These are phyloP conservation scores for Lichtheimia ramosa DNA, from an alignment of 371 early-diverging fungal genomes.

Conservation along the genomic window DNA sequence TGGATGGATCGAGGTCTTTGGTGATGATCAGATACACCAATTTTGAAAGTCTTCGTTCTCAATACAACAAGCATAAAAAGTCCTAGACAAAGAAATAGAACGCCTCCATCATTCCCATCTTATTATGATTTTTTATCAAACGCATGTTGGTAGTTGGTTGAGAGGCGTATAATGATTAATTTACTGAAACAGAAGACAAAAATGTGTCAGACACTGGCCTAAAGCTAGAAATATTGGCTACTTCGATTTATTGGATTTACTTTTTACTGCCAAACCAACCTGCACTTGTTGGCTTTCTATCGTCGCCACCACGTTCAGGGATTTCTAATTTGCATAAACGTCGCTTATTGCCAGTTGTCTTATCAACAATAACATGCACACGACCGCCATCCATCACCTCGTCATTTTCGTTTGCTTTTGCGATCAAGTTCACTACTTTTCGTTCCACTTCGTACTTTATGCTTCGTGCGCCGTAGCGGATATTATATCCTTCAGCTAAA, in stretches of 20 bases:
- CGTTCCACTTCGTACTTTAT: slow-evolving; percentile 65
- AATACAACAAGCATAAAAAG: no score
- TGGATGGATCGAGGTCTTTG: no score
- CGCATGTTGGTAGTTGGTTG: no score
- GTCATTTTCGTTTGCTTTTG: slow-evolving; percentile 62
- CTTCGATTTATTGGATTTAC: slow-evolving; percentile 4
- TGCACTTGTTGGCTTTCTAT: slow-evolving; percentile 25
- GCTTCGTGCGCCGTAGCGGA: slow-evolving; percentile 62
- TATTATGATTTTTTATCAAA: no score
- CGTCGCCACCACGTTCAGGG: slow-evolving; percentile 39
- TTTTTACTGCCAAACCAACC: slow-evolving; percentile 43
- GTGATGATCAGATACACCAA: no score
- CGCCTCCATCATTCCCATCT: no score
- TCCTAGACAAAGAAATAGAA: no score
- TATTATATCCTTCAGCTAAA: slow-evolving; percentile 53
- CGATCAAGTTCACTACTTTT: slow-evolving; percentile 55
- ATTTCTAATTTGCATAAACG: slow-evolving; percentile 43
- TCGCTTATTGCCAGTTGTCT: slow-evolving; percentile 26
- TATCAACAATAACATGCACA: slow-evolving; percentile 43
- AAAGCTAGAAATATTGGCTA: no score
- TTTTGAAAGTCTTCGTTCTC: no score
- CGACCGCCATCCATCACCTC: slow-evolving; percentile 51
- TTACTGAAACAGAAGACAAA: no score
- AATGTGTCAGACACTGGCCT: no score
- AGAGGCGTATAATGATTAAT: no score